Conservation (phyloP, 2,329 filamentous ascomycete species). For the Alternaria solani region DNA sequence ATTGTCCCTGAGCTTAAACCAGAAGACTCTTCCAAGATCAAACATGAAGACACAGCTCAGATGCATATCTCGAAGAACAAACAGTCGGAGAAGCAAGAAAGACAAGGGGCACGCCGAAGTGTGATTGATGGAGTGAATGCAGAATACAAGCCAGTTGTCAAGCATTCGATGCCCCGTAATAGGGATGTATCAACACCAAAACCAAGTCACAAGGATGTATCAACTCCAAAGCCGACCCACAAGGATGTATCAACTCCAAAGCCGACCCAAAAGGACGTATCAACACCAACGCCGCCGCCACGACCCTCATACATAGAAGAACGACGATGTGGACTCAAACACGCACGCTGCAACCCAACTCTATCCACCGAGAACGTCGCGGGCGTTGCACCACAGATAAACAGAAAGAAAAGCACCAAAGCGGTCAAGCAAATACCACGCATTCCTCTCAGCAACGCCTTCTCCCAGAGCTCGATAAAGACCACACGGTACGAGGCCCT, state of each 20-base stretch:
- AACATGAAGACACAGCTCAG: background rate
- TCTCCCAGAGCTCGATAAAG: background rate
- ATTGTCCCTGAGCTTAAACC: background rate
- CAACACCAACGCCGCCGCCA: background rate
- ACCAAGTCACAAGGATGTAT: too few species aligned
- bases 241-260: too few species aligned
- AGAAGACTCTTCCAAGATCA: background rate
- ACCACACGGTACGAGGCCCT: background rate
- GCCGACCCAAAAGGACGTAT: too few species aligned
- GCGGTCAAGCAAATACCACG: background rate
- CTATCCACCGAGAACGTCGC: background rate
- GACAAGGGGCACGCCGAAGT: background rate
- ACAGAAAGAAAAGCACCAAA: background rate
- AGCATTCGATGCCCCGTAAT: background rate
- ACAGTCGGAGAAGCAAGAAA: background rate
- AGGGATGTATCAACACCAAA: background rate
- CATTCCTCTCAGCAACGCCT: background rate
- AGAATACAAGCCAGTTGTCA: background rate
- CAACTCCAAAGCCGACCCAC: too few species aligned
- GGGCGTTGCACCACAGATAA: background rate
- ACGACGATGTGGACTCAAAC: background rate
- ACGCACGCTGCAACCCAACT: background rate
- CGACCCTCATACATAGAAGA: background rate
- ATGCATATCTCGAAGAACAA: background rate
- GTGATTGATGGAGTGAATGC: background rate